Base-by-base conservation (phyloP, 768 basidiomycete genomes). In the Leccinum boreale region DNA sequence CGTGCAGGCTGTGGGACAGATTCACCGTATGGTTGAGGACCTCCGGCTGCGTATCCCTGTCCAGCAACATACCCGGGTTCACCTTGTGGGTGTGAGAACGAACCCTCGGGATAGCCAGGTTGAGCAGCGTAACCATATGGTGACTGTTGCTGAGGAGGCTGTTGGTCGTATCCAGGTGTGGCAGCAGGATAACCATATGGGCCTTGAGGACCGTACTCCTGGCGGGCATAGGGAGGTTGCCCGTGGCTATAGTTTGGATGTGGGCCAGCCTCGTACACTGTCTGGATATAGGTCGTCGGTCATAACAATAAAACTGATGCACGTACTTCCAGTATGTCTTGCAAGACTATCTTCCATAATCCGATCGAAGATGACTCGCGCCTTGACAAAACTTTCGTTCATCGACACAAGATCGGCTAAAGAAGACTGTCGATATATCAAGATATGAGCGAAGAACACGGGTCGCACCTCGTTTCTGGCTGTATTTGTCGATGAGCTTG, bases 401-500 rank as follows among this genome's bases (percentile, higher is more conserved):
- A 98, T 95, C 2, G 89, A 86, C 6, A 94, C 88, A 31, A 98
- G 79, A 72, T 98, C 96, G 56, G 94, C 95, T 96, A 63, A 14
- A 55, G 14, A 21, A 51, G 17, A 19, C 12, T 53, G 9, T 46
- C 55, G 55, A 44, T 17, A 39, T 7, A 47, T 50, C 21, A 45
- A 44, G 11, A 21, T 44, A 53, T 26, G 24, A 31, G 26, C 4
- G 50, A 55, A 36, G 1, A 50, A 61, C 47, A 53, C 12, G 53
- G 19, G 33, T 29, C 73, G 53, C 54, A 83, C 80, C 82, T 74
- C 94, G 81, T 76, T 98, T 97, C 77, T 96, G 94, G 65, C 89
- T 94, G 69, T 98, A 98, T 77, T 94, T 97, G 70, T 97, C 94
- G 61, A 98, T 97, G 54, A 98, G 74, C 67, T 94, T 94, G 60